A percentile compares a stretch with the other conserved stretches of the same genome.
These are phyloP conservation scores for Pleurotus cornucopiae DNA, from an alignment of 768 basidiomycete species.

Conservation along the genomic window DNA sequence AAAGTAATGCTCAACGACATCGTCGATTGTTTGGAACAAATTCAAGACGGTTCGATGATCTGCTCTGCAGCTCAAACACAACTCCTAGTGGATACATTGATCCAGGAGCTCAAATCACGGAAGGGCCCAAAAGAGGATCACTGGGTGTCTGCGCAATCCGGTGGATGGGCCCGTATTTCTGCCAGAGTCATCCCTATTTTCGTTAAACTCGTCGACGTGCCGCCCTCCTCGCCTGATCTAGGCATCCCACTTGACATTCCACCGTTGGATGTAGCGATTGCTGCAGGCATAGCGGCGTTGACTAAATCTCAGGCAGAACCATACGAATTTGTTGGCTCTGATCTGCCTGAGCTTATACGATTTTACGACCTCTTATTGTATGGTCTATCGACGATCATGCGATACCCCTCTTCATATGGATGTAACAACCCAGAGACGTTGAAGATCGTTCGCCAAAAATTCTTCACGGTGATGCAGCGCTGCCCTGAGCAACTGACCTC, in stretches of 20 bases:
- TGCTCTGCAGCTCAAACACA: neutral
- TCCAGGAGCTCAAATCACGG: constrained; percentile 2
- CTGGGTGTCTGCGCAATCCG: constrained; percentile 1
- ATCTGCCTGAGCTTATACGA: neutral
- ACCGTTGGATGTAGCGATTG: constrained; percentile 1
- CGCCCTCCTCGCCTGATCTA: neutral
- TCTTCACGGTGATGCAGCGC: neutral
- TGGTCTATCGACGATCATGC: constrained; percentile 6
- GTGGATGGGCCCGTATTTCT: constrained; percentile 2
- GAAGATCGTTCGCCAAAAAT: constrained; percentile 3
- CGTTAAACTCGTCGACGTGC: constrained; percentile 4
- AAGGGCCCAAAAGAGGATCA: constrained; percentile 5
- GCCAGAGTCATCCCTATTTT: constrained; percentile 6
- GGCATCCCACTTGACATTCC: neutral
- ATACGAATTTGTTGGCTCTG: neutral
- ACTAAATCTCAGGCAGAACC: neutral
- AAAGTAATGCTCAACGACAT: constrained; percentile 7
- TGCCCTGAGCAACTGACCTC: neutral
- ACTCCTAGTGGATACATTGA: constrained; percentile 5
- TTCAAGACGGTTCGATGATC: neutral
- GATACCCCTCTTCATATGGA: constrained; percentile 6
- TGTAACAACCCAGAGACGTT: neutral
- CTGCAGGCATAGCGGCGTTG: constrained; percentile 4
- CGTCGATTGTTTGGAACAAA: neutral
- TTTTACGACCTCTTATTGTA: constrained; percentile 6